Evolutionary conservation across 257 asterid species (phyloP).

Genomic region (Solanum tacnaense): DNA sequence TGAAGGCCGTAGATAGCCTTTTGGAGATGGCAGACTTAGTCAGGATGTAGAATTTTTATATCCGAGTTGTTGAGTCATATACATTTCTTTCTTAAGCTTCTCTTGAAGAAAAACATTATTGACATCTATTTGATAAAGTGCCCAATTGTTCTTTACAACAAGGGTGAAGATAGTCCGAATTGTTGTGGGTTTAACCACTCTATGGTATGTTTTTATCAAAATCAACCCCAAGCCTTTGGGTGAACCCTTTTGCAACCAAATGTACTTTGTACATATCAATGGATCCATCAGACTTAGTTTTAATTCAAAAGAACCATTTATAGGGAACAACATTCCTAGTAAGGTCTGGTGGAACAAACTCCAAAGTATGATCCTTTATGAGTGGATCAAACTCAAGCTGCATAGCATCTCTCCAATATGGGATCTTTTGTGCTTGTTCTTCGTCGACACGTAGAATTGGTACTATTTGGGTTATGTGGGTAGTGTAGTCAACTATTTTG

Average conservation of each 20-base stretch:
- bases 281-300: background rate
- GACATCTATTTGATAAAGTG: too few relatives aligned
- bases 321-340: background rate
- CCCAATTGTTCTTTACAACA: background rate
- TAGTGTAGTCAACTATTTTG: too few relatives aligned
- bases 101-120: background rate
- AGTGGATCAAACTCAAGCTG: too few relatives aligned
- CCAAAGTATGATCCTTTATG: background rate
- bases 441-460: too few relatives aligned
- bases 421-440: too few relatives aligned
- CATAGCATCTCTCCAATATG: too few relatives aligned
- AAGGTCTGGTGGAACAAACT: background rate
- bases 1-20: too few relatives aligned
- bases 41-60: background rate
- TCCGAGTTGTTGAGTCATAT: background rate
- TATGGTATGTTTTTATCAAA: too few relatives aligned
- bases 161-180: background rate
- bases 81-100: background rate
- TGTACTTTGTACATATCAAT: background rate
- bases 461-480: too few relatives aligned
- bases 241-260: background rate
- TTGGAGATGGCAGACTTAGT: too few relatives aligned
- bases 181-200: background rate
- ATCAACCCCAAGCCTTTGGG: background rate
- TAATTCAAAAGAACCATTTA: background rate